A percentile compares a stretch with the other conserved stretches of the same genome.
These are phyloP conservation scores for Tripterygium wilfordii DNA, from an alignment of 177 flowering plant genomes.

Conservation along the genomic window DNA sequence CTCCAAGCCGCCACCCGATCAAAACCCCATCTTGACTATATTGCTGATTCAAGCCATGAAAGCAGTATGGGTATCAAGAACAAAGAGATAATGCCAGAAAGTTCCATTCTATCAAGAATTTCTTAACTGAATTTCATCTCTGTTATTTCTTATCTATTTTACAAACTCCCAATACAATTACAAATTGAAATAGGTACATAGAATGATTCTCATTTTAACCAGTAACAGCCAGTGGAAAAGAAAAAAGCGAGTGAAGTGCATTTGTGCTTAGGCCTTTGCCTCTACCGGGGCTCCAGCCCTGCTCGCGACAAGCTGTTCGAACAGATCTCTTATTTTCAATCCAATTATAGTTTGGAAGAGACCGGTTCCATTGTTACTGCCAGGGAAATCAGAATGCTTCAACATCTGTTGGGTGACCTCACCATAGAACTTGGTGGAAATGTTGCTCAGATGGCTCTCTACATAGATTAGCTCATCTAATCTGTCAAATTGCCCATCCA, in stretches of 20 bases:
- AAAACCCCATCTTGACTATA: too few relatives aligned
- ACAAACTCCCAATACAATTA: conserved; percentile 33
- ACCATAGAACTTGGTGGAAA: conserved; percentile 91
- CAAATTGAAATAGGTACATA: conserved; percentile 25
- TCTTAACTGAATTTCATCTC: conserved; percentile 18
- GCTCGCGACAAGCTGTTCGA: conserved; percentile 63
- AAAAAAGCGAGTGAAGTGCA: neutral
- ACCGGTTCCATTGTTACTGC: conserved; percentile 95
- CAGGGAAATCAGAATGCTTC: conserved; percentile 93
- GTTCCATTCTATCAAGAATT: too few relatives aligned
- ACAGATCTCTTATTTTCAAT: conserved; percentile 86
- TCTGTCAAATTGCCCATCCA: conserved; percentile 98
- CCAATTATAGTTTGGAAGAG: conserved; percentile 91
- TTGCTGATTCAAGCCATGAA: too few relatives aligned
- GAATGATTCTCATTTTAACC: conserved; percentile 15
- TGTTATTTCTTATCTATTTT: conserved; percentile 24
- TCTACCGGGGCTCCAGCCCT: conserved; percentile 43
- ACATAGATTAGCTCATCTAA: conserved; percentile 91
- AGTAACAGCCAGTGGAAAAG: too few relatives aligned
- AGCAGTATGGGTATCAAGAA: too few relatives aligned
- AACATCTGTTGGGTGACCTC: conserved; percentile 95
- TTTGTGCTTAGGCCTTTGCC: conserved; percentile 46
- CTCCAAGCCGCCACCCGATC: too few relatives aligned
- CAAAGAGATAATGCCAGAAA: too few relatives aligned
- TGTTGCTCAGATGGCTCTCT: conserved; percentile 92